A percentile compares a stretch with the other conserved stretches of the same genome.
Conservation (phyloP, 805 yeast species). For the Suhomyces sp. region DNA sequence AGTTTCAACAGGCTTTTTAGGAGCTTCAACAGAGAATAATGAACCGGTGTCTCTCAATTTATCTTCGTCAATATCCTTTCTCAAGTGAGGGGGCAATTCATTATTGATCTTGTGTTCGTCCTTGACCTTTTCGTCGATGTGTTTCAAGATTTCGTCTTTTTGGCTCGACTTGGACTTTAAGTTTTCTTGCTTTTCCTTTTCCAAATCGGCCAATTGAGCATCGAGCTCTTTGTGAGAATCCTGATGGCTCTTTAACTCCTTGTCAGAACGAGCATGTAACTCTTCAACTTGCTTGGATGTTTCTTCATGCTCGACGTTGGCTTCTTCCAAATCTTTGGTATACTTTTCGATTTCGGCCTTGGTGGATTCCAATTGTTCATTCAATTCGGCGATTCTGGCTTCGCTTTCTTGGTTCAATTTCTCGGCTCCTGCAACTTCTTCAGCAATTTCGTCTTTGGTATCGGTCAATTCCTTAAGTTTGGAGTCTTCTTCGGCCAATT, state of each 20-base stretch:
- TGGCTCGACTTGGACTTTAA: constrained; percentile 35
- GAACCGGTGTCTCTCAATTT: constrained; percentile 39
- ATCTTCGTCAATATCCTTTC: constrained; percentile 31
- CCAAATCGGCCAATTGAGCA: constrained; percentile 41
- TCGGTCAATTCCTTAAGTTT: constrained; percentile 50
- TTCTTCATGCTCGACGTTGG: constrained; percentile 37
- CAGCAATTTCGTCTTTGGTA: constrained; percentile 45
- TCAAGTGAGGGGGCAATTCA: constrained; percentile 53
- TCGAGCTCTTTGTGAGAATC: constrained; percentile 35
- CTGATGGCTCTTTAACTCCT: constrained; percentile 27
- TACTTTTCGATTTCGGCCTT: constrained; percentile 32
- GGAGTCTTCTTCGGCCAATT: constrained; percentile 47
- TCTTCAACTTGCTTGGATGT: constrained; percentile 38
- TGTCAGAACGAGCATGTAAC: constrained; percentile 23
- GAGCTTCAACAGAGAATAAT: constrained; percentile 31
- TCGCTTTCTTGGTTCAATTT: constrained; percentile 44
- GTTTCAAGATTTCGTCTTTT: constrained; percentile 29
- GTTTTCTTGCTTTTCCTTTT: constrained; percentile 36
- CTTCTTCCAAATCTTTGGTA: constrained; percentile 31
- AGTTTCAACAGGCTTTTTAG: constrained; percentile 10
- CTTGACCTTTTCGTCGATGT: constrained; percentile 36
- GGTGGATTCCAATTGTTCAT: constrained; percentile 43
- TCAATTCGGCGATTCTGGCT: constrained; percentile 42
- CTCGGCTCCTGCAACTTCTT: constrained; percentile 45
- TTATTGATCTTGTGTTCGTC: constrained; percentile 48